These are phyloP conservation scores for Coemansia interrupta DNA, from an alignment of 192 early-diverging fungal species.

Conservation along the genomic window DNA sequence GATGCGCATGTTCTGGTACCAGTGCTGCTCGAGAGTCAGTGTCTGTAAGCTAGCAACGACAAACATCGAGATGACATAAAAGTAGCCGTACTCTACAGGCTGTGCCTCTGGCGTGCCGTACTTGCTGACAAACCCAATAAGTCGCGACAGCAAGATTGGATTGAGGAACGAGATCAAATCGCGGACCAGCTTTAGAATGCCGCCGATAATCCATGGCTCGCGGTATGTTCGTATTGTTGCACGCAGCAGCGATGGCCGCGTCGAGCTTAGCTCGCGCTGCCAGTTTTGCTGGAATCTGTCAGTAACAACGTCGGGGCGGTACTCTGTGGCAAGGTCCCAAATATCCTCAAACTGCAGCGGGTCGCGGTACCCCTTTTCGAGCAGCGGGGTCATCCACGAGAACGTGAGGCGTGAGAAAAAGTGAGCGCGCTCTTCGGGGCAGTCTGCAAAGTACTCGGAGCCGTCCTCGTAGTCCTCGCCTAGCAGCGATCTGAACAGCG, in stretches of 20 bases:
- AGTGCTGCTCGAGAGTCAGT: conserved; percentile 87
- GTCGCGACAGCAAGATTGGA: conserved; percentile 71
- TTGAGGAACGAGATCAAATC: conserved; percentile 83
- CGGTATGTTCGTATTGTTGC: conserved; percentile 70
- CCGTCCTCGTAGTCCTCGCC: conserved; percentile 28
- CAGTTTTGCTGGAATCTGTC: conserved; percentile 71
- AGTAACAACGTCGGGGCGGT: conserved; percentile 65
- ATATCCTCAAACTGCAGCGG: conserved; percentile 77
- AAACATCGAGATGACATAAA: conserved; percentile 83
- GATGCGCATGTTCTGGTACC: conserved; percentile 77
- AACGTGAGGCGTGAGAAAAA: conserved; percentile 82
- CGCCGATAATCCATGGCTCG: conserved; percentile 66
- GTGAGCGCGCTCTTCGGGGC: conserved; percentile 76
- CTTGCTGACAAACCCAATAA: conserved; percentile 68
- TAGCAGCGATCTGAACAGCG: conserved; percentile 22
- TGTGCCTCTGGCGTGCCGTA: conserved; percentile 57
- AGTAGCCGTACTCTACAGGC: conserved; percentile 72
- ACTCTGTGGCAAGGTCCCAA: conserved; percentile 64
- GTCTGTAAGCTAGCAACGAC: conserved; percentile 76
- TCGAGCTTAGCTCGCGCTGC: conserved; percentile 65
- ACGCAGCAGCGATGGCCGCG: conserved; percentile 65
- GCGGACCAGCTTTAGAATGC: conserved; percentile 74
- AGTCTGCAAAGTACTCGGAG: neutral
- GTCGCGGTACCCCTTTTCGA: conserved; percentile 73
- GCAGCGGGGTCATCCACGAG: conserved; percentile 85